Conservation (phyloP, 2,329 filamentous ascomycete species). For the Akanthomyces muscarius region DNA sequence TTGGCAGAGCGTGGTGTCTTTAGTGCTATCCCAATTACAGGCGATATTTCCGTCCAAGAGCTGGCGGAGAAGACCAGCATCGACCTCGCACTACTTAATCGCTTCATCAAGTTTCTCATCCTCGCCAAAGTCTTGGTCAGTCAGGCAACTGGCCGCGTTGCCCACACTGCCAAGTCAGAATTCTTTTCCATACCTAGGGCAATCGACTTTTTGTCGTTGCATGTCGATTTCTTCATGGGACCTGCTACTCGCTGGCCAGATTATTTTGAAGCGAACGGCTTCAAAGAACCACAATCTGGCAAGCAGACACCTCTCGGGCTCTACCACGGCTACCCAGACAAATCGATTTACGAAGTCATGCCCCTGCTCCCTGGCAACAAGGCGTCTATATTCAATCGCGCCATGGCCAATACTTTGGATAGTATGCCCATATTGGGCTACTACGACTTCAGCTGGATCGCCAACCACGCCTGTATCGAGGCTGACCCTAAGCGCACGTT, state of each 20-base stretch:
- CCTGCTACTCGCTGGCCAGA: slow-evolving; percentile 20
- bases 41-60: slow-evolving; percentile 25
- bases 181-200: background rate
- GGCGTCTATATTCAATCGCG: slow-evolving; percentile 26
- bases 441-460: slow-evolving; percentile 32
- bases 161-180: background rate
- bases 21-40: slow-evolving; percentile 28
- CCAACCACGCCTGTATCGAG: background rate
- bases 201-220: background rate
- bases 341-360: slow-evolving; percentile 31
- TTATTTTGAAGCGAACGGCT: slow-evolving; percentile 32
- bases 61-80: slow-evolving; percentile 28
- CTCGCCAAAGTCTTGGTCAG: slow-evolving; percentile 15
- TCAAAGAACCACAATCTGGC: slow-evolving; percentile 27
- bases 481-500: slow-evolving; percentile 20
- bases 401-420: slow-evolving; percentile 26
- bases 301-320: slow-evolving; percentile 28
- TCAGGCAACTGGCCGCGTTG: background rate
- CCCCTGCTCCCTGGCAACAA: slow-evolving; percentile 22
- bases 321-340: slow-evolving; percentile 26
- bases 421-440: slow-evolving; percentile 24
- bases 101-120: slow-evolving; percentile 7
- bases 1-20: slow-evolving; percentile 33
- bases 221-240: slow-evolving; percentile 6
- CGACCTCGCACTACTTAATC: slow-evolving; percentile 26